These are phyloP conservation scores for Quercus phellos DNA, from an alignment of 331 rosid genomes.

Conservation along the genomic window DNA sequence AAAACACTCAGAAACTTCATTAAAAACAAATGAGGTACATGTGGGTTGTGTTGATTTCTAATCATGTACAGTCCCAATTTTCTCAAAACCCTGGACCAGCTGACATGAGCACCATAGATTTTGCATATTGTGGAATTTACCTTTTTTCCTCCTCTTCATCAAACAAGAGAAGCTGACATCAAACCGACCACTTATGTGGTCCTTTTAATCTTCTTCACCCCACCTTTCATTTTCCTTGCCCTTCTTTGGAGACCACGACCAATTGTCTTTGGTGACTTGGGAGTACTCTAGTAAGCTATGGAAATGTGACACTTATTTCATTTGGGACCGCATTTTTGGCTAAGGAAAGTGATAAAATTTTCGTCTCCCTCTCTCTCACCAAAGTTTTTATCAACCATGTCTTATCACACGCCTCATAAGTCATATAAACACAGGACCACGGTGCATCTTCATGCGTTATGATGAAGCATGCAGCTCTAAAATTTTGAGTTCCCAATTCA, in stretches of 20 bases:
- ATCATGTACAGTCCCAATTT: constrained; percentile 3
- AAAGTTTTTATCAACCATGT: constrained; percentile 8
- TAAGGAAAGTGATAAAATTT: constrained; percentile 1
- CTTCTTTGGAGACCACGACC: constrained; percentile 21
- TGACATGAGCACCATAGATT: constrained; percentile 35
- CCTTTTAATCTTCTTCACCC: constrained; percentile 15
- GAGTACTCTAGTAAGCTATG: too few species aligned
- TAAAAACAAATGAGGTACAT: constrained; percentile 10
- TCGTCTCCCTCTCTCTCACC: constrained; percentile 14
- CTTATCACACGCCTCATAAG: constrained; percentile 15
- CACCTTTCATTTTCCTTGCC: constrained; percentile 15
- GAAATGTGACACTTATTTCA: not conserved
- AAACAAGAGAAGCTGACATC: constrained; percentile 37
- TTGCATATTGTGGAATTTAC: constrained; percentile 24
- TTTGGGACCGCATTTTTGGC: constrained; percentile 19
- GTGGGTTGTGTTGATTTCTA: constrained; percentile 4
- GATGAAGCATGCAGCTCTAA: constrained; percentile 40
- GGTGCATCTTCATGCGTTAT: constrained; percentile 49
- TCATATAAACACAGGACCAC: constrained; percentile 31
- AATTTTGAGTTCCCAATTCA: not conserved
- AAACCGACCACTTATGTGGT: constrained; percentile 40
- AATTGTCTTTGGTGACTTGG: constrained; percentile 5
- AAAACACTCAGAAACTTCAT: not conserved
- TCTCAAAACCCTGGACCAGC: constrained; percentile 2
- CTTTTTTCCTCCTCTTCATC: constrained; percentile 11